These are phyloP conservation scores for Allodekkera sacchari DNA, from an alignment of 805 yeast genomes.

Conservation along the genomic window DNA sequence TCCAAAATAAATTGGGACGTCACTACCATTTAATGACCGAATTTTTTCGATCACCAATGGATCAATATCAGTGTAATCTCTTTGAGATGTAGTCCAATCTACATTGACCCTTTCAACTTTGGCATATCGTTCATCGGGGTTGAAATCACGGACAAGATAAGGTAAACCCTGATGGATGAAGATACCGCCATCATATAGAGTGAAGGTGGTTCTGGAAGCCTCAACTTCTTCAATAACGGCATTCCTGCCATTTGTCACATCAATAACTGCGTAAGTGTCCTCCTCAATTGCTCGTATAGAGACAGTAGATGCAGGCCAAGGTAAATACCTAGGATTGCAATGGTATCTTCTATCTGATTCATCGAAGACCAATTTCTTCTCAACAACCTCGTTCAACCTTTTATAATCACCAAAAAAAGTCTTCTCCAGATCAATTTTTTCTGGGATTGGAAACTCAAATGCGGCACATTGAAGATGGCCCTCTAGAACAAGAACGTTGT, in stretches of 20 bases:
- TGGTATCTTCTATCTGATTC: conserved; percentile 40
- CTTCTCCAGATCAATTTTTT: conserved; percentile 38
- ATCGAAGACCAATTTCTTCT: conserved; percentile 32
- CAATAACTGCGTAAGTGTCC: conserved; percentile 80
- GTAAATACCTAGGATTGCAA: conserved; percentile 52
- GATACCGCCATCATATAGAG: conserved; percentile 87
- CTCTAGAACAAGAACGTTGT: conserved; percentile 55
- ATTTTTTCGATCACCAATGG: conserved; percentile 66
- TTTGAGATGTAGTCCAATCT: conserved; percentile 86
- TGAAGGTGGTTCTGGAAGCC: conserved; percentile 80
- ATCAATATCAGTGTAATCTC: conserved; percentile 92
- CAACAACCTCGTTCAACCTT: conserved; percentile 11
- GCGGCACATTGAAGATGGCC: conserved; percentile 95
- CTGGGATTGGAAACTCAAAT: conserved; percentile 61
- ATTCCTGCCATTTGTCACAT: conserved; percentile 69
- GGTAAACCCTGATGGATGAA: conserved; percentile 92
- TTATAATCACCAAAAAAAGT: conserved; percentile 44
- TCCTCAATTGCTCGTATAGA: conserved; percentile 80
- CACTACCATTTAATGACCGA: conserved; percentile 42
- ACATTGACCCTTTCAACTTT: conserved; percentile 83
- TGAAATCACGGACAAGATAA: conserved; percentile 77
- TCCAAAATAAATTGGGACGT: conserved; percentile 67
- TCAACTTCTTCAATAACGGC: conserved; percentile 83
- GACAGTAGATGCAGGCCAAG: conserved; percentile 75
- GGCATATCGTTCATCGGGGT: conserved; percentile 71